These are phyloP conservation scores for Daldinia loculata DNA, from an alignment of 495 filamentous ascomycete species.

Conservation along the genomic window DNA sequence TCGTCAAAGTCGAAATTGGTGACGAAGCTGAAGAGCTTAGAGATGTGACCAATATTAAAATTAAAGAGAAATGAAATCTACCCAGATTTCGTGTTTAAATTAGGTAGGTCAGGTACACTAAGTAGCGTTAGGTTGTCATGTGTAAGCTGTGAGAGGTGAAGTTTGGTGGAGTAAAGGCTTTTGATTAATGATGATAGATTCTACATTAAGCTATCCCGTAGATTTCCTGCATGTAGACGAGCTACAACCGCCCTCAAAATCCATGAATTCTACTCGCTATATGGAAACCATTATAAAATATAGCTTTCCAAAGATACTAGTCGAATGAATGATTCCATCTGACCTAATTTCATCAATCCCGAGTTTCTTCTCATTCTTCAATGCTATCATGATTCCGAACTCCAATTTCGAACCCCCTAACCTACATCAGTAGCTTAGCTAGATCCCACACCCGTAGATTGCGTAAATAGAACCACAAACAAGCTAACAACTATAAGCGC, in stretches of 20 bases:
- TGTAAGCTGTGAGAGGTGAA: slow-evolving; percentile 19
- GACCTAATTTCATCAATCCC: neutral
- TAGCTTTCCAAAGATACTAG: neutral
- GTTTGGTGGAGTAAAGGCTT: slow-evolving; percentile 25
- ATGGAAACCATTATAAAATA: neutral
- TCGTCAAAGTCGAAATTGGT: neutral
- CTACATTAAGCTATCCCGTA: neutral
- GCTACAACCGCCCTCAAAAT: slow-evolving; percentile 5
- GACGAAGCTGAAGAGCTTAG: neutral
- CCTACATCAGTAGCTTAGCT: slow-evolving; percentile 44
- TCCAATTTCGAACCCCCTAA: neutral
- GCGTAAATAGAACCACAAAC: slow-evolving; percentile 74
- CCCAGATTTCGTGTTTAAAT: neutral
- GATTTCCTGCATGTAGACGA: neutral
- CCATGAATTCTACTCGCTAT: neutral
- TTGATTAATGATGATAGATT: slow-evolving; percentile 10
- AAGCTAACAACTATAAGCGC: slow-evolving; percentile 75
- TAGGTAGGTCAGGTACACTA: neutral
- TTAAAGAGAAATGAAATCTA: neutral
- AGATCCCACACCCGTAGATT: slow-evolving; percentile 56
- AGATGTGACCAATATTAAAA: neutral
- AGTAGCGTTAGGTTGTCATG: slow-evolving; percentile 1
- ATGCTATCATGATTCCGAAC: slow-evolving; percentile 16
- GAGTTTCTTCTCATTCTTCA: neutral
- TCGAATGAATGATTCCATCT: neutral